Conservation (phyloP, 352 stramenopile genomes). For the Phytophthora pinifolia region DNA sequence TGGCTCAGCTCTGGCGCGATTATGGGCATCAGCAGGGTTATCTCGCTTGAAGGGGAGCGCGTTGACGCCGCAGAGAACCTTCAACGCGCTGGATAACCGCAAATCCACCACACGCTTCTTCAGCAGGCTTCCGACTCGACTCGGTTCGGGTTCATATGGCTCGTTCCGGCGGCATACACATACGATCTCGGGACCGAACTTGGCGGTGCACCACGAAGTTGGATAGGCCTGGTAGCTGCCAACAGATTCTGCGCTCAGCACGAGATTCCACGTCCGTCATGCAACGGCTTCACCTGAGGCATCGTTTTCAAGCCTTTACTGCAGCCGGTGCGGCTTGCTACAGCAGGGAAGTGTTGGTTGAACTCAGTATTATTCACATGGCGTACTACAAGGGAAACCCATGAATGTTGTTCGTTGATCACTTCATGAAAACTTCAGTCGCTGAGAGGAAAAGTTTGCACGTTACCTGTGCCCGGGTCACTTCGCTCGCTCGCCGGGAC, state of each 20-base stretch:
- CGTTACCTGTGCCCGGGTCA: conserved; percentile 5
- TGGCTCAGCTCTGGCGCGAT: conserved; percentile 19
- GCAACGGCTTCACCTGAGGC: too few species aligned
- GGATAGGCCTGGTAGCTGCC: conserved; percentile 10
- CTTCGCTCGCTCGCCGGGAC: conserved; percentile 16
- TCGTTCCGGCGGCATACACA: conserved; percentile 4
- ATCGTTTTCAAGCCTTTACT: conserved; percentile 6
- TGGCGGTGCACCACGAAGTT: not conserved
- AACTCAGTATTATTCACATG: too few species aligned
- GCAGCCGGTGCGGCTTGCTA: conserved; percentile 9
- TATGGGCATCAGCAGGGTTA: too few species aligned
- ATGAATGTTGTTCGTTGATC: too few species aligned
- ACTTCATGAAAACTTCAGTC: too few species aligned
- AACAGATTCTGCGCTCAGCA: conserved; percentile 1
- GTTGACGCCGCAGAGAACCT: conserved; percentile 14
- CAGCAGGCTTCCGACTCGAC: conserved; percentile 3
- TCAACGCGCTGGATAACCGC: conserved; percentile 19
- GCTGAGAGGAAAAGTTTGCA: not conserved
- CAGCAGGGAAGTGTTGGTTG: too few species aligned
- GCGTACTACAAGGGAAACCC: too few species aligned
- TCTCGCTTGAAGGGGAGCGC: conserved; percentile 16
- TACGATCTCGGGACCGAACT: not conserved
- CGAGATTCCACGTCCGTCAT: not conserved
- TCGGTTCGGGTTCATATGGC: conserved; percentile 5
- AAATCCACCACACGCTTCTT: conserved; percentile 26